A percentile compares a stretch with the other conserved stretches of the same genome.
phyloP scores from a whole-genome alignment of 2,329 filamentous ascomycete genomes.

The Thermoascus crustaceus region DNA sequence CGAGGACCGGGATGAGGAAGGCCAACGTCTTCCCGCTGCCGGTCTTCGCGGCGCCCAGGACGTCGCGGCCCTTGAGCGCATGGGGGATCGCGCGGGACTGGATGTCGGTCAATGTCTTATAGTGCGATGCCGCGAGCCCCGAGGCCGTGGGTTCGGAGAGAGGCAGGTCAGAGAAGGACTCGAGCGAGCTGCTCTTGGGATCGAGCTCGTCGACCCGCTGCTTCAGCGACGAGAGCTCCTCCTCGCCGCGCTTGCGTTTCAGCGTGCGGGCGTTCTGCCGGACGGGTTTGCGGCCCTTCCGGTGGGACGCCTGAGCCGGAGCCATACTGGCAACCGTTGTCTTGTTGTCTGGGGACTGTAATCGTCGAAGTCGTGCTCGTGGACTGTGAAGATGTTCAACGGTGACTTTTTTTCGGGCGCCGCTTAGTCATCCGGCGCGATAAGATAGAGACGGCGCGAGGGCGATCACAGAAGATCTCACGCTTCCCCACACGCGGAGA shows the following conservation, averaged over 20 bases:
- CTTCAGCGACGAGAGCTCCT: constrained; percentile 34
- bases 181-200: constrained; percentile 43
- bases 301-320: constrained; percentile 18
- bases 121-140: constrained; percentile 80
- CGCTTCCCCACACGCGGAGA: too few species aligned
- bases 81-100: constrained; percentile 83
- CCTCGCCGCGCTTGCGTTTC: constrained; percentile 41
- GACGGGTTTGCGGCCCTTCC: constrained; percentile 21
- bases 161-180: constrained; percentile 74
- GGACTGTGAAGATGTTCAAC: too few species aligned
- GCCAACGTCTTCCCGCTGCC: constrained; percentile 93
- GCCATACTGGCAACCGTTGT: constrained; percentile 23
- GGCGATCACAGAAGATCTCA: constrained; percentile 2
- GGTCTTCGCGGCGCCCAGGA: constrained; percentile 90
- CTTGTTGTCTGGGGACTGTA: constrained; percentile 4
- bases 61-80: constrained; percentile 75
- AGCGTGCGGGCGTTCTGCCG: constrained; percentile 22
- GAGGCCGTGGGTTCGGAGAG: constrained; percentile 70
- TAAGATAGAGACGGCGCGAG: constrained; percentile 17
- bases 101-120: constrained; percentile 82
- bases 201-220: constrained; percentile 39
- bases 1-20: constrained; percentile 83
- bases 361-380: background rate
- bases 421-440: constrained; percentile 30
- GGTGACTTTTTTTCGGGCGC: constrained; percentile 20